Evolutionary conservation across 2,329 filamentous ascomycete species (phyloP).

Genomic region (Decorospora gaudefroyi): DNA sequence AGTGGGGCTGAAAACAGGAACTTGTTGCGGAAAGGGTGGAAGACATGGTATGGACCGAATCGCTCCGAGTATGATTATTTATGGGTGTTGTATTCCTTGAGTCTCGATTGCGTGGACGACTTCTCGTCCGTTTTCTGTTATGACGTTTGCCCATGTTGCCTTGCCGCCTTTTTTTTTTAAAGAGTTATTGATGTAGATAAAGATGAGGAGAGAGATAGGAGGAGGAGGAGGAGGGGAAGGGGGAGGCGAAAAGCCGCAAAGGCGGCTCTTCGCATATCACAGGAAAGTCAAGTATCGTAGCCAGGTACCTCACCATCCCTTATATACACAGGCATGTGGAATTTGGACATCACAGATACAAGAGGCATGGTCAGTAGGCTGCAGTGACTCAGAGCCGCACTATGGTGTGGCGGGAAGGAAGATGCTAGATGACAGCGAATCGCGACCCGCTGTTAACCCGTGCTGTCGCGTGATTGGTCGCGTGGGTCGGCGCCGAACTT

Average conservation of each 20-base stretch:
- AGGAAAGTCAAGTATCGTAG: slow-evolving; percentile 20
- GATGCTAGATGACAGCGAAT: slow-evolving; percentile 26
- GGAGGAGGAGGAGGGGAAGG: slow-evolving; percentile 8
- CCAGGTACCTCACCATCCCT: slow-evolving; percentile 23
- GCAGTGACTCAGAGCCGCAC: slow-evolving; percentile 45
- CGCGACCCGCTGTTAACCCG: slow-evolving; percentile 23
- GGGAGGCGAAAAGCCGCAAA: slow-evolving; percentile 39
- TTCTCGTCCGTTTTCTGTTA: slow-evolving; percentile 52
- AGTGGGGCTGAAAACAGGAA: slow-evolving; percentile 29
- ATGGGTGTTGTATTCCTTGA: slow-evolving; percentile 18
- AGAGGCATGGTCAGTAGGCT: slow-evolving; percentile 30
- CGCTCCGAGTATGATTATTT: slow-evolving; percentile 37
- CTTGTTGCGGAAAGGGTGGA: slow-evolving; percentile 28
- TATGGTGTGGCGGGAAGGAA: slow-evolving; percentile 22
- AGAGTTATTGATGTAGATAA: slow-evolving; percentile 1
- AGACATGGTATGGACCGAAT: slow-evolving; percentile 37
- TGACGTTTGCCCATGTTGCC: slow-evolving; percentile 50
- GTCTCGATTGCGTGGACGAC: slow-evolving; percentile 49
- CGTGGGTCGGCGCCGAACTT: slow-evolving; percentile 38
- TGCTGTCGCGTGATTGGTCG: slow-evolving; percentile 38
- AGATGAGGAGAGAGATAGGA: slow-evolving; percentile 1
- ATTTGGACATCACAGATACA: slow-evolving; percentile 23
- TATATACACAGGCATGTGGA: slow-evolving; percentile 34
- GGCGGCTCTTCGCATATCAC: slow-evolving; percentile 30
- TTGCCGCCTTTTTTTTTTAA: slow-evolving; percentile 20